phyloP scores from a whole-genome alignment of 768 basidiomycete species.

The Lactifluus piperatus region DNA sequence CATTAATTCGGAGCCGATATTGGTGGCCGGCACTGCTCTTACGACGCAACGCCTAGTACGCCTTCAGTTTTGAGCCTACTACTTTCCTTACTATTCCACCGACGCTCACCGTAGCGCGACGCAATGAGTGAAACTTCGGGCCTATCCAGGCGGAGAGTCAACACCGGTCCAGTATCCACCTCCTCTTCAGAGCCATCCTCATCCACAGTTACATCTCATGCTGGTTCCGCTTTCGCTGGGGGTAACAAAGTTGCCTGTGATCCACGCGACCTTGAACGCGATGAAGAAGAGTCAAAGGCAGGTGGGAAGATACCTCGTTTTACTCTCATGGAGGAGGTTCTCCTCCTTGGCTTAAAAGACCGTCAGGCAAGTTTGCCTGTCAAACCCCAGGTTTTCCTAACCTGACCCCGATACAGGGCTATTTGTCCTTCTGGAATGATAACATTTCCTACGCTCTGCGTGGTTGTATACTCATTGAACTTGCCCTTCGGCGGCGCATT shows the following conservation, averaged over 20 bases:
- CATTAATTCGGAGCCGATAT: neutral
- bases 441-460: slow-evolving; percentile 98
- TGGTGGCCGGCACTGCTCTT: neutral
- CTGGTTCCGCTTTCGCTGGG: slow-evolving; percentile 78
- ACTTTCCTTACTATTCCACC: neutral
- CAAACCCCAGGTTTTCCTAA: neutral
- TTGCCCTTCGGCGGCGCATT: slow-evolving; percentile 91
- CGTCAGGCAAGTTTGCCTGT: slow-evolving; percentile 59
- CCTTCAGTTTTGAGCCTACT: neutral
- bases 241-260: slow-evolving; percentile 88
- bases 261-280: slow-evolving; percentile 78
- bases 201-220: slow-evolving; percentile 38
- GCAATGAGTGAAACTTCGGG: slow-evolving; percentile 24
- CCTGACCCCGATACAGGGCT: slow-evolving; percentile 45
- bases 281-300: slow-evolving; percentile 49
- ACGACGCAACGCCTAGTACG: neutral
- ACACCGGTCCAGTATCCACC: slow-evolving; percentile 31
- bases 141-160: slow-evolving; percentile 51
- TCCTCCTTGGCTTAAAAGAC: slow-evolving; percentile 91
- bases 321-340: slow-evolving; percentile 95
- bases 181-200: slow-evolving; percentile 28
- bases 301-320: slow-evolving; percentile 74
- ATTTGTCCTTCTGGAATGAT: slow-evolving; percentile 99
- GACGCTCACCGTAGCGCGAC: neutral
- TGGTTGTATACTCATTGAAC: slow-evolving; percentile 96